Base-by-base conservation (phyloP, 2,329 filamentous ascomycete genomes). In the Botryosphaeria dothidea region DNA sequence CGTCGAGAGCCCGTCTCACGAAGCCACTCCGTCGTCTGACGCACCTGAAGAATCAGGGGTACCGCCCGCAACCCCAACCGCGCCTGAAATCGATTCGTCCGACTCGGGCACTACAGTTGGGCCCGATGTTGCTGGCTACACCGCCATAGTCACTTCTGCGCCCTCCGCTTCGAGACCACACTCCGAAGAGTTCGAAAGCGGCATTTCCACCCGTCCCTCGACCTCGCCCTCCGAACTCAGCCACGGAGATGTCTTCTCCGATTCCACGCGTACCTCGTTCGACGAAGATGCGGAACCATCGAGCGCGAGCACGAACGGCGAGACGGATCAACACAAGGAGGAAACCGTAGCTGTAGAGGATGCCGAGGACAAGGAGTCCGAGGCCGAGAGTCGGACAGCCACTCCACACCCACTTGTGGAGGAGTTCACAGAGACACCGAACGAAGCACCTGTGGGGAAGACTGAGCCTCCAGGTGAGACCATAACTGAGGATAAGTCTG, bases 261-360 rank as follows among this genome's bases (percentile, higher is more conserved):
- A 78, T 45, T 79, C 77, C 23, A 71, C 76, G 3, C 65, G 77
- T 17, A 78, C 76, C 8, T 78, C 77, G 1, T 69, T 77, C 27
- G 77, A 78, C 52, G 76, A 78, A 31, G 74, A 75, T 46, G 15
- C 17, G 3, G 56, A 31, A 38, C 23, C 25, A 15, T 38, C 19
- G 67, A 48, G 48, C 29, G 13, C 41, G 29, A 29, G 5, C 17
- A 34, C 25, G 11, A 52, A n/a, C 27, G 45, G 19, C 27, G 27
- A 62, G 27, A 31, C 31, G 29, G 25, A 9, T 17, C 31, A 46
- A 8, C 19, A 45, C 13, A 62, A 13, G 31, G 41, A 34, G n/a
- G 56, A 19, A 17, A 25, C 25, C 11, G 38, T 23, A 21, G 45
- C 17, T 6, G 54, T 62, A 17, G 25, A 46, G 25, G 48, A 51